Evolutionary conservation across 768 basidiomycete species (phyloP).

Genomic region (Cubamyces sp.): DNA sequence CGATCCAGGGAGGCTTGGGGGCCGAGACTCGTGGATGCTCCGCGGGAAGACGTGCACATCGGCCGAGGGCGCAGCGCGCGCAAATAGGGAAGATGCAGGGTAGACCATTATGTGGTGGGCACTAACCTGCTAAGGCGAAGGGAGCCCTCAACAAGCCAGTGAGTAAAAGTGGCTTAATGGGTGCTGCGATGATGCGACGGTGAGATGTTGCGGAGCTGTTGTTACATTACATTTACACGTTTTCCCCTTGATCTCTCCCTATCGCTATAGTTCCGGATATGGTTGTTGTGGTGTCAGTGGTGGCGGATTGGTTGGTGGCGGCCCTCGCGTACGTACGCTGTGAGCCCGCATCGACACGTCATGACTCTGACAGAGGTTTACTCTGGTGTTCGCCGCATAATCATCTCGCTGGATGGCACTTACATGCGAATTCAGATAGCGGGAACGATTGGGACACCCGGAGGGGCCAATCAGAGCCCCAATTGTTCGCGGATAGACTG

Average conservation of each 20-base stretch:
- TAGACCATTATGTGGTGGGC: background rate
- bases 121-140: constrained; percentile 2
- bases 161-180: background rate
- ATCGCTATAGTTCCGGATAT: background rate
- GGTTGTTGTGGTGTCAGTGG: background rate
- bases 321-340: constrained; percentile 15
- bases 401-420: background rate
- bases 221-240: constrained; percentile 18
- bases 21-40: too few species aligned
- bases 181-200: constrained; percentile 13
- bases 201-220: constrained; percentile 10
- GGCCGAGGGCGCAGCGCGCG: too few species aligned
- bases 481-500: constrained; percentile 85
- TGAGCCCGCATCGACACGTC: background rate
- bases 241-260: constrained; percentile 5
- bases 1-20: too few species aligned
- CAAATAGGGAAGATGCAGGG: too few species aligned
- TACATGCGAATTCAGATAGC: background rate
- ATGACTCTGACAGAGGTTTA: background rate
- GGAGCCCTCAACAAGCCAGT: too few species aligned
- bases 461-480: constrained; percentile 55
- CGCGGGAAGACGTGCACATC: too few species aligned
- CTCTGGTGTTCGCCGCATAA: constrained; percentile 1
- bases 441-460: background rate
- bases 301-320: constrained; percentile 5